These are phyloP conservation scores for Cercospora brassicicola DNA, from an alignment of 2,329 filamentous ascomycete species.

Conservation along the genomic window DNA sequence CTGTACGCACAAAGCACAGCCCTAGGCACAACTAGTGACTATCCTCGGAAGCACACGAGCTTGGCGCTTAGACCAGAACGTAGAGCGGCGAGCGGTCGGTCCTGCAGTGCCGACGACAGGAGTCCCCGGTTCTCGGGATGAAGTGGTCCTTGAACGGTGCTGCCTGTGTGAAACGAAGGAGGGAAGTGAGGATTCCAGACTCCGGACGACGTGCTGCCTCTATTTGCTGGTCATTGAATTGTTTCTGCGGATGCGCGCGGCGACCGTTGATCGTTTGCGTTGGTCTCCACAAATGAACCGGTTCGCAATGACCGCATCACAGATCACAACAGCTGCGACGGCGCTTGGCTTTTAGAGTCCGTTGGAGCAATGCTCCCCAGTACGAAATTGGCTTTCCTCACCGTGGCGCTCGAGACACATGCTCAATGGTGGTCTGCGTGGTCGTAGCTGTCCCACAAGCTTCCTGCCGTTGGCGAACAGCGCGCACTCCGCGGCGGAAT, in stretches of 20 bases:
- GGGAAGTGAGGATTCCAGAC: neutral
- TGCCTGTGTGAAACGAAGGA: neutral
- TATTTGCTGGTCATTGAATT: neutral
- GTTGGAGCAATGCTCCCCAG: neutral
- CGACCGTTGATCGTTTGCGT: neutral
- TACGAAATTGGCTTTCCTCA: neutral
- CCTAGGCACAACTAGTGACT: neutral
- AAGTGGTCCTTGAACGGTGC: neutral
- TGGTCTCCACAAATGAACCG: neutral
- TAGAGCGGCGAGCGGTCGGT: neutral
- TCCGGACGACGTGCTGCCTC: neutral
- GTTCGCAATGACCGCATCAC: conserved; percentile 1
- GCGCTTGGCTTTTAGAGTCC: neutral
- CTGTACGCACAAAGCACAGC: conserved; percentile 7
- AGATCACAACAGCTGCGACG: neutral
- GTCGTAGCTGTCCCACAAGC: neutral
- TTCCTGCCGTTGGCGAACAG: neutral
- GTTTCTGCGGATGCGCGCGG: conserved; percentile 1
- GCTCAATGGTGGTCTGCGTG: neutral
- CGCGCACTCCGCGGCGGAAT: neutral
- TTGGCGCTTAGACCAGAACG: neutral
- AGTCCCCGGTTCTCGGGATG: neutral
- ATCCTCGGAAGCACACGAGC: neutral
- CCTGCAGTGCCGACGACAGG: neutral
- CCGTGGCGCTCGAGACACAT: neutral